Evolutionary conservation across 805 yeast genomes (phyloP).

Genomic region (Kodamaea kaohsiungensis): DNA sequence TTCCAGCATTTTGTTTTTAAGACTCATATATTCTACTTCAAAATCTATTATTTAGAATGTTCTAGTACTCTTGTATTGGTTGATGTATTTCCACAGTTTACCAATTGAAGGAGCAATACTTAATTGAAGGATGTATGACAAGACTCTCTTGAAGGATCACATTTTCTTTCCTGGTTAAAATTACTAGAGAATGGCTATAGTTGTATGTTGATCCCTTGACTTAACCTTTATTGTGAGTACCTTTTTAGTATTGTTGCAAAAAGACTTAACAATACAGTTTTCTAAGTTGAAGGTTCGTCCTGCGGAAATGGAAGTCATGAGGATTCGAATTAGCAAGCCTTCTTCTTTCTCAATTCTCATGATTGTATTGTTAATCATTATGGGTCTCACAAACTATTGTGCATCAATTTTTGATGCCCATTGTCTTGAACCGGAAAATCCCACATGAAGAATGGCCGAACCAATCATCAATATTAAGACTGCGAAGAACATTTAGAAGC

Average conservation of each 20-base stretch:
- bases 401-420: not conserved
- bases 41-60: too few relatives aligned
- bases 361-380: not conserved
- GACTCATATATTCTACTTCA: too few relatives aligned
- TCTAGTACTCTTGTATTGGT: too few relatives aligned
- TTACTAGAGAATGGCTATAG: not conserved
- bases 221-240: not conserved
- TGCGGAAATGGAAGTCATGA: not conserved
- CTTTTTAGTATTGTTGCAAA: not conserved
- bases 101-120: too few relatives aligned
- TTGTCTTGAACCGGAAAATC: not conserved
- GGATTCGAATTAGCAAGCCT: not conserved
- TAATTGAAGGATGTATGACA: too few relatives aligned
- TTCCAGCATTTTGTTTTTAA: too few relatives aligned
- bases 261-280: not conserved
- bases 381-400: not conserved
- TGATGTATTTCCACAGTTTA: too few relatives aligned
- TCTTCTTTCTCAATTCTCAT: not conserved
- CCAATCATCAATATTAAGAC: not conserved
- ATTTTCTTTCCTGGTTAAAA: not conserved
- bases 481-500: not conserved
- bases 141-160: too few relatives aligned
- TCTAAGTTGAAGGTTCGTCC: not conserved
- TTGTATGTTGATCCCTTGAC: not conserved
- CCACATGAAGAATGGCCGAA: not conserved